Evolutionary conservation across 176 grass and related monocot genomes (phyloP), one percentile per base, ranked within the genome.

Genomic region (Panicum miliaceum): DNA sequence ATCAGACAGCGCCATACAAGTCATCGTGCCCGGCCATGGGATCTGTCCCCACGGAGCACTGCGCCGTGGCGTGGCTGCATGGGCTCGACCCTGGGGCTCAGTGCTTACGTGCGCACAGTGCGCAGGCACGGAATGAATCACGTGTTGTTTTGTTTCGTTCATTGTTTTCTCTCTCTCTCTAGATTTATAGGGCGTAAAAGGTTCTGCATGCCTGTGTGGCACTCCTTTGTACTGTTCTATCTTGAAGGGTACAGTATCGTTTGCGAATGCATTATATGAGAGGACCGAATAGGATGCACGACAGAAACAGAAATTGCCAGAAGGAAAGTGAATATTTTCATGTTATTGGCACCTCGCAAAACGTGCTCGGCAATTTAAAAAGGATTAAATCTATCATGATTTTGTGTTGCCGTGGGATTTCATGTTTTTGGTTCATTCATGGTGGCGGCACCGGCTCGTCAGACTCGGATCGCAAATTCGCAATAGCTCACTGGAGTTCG

Each of bases 121-220:
- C 5, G 6, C 50, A 14, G 48, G 13, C 57, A 46, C 41, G 27
- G 32, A 77, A 77, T 77, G 32, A 36, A 62, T 71, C 80, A 71
- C 86, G 80, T 83, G 80, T 10, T 53, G 42, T 83, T 88, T 88
- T 83, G 38, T 81, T 68, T 37, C n/a, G 5, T 47, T 29, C 26
- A 46, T 23, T 23, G 40, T 14, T 14, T 4, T 67, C 75, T 7
- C 43, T 15, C 5, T 51, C 1, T 37, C 20, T 47, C 13, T 7
- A 43, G n/a, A n/a, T n/a, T 41, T 16, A 19, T 13, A 50, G 26
- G 25, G 25, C 10, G 59, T 29, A 64, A 64, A 64, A 53, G 3
- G 11, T 75, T 56, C 18, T 56, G 50, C 42, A 1, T 1, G 15
- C 42, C 3, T 3, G 15, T 3, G 15, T 63, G 8, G 58, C 1